A percentile compares a stretch with the other conserved stretches of the same genome.
These are phyloP conservation scores for Strobilomyces echinocephalus DNA, from an alignment of 768 basidiomycete species.

Conservation along the genomic window DNA sequence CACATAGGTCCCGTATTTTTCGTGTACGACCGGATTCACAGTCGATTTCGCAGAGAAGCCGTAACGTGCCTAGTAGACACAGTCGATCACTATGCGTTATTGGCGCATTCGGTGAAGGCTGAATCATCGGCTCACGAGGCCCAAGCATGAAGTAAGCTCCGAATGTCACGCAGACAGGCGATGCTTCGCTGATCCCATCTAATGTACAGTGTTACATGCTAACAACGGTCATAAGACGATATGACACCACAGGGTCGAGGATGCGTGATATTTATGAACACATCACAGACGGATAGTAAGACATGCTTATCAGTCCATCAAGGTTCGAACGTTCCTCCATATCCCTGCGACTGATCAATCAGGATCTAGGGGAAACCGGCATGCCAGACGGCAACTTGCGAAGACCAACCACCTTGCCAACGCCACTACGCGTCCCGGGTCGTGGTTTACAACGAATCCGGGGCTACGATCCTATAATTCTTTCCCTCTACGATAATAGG, in stretches of 20 bases:
- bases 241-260: not conserved
- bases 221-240: not conserved
- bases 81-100: too few species aligned
- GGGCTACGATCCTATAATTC: not conserved
- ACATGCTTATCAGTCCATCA: not conserved
- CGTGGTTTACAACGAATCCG: not conserved
- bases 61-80: too few species aligned
- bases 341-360: not conserved
- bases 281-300: not conserved
- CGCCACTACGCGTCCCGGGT: not conserved
- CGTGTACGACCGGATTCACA: too few species aligned
- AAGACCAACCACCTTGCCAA: not conserved
- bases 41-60: too few species aligned
- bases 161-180: not conserved
- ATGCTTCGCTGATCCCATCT: not conserved
- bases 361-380: too few species aligned
- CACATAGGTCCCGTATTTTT: too few species aligned
- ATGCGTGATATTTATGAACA: not conserved
- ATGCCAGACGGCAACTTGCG: not conserved
- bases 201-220: too few species aligned
- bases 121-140: not conserved
- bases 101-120: not conserved
- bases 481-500: not conserved
- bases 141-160: not conserved
- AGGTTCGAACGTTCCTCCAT: not conserved